Evolutionary conservation across 148 eudicot species (phyloP).

Genomic region (Vaccinium vitisidaea): DNA sequence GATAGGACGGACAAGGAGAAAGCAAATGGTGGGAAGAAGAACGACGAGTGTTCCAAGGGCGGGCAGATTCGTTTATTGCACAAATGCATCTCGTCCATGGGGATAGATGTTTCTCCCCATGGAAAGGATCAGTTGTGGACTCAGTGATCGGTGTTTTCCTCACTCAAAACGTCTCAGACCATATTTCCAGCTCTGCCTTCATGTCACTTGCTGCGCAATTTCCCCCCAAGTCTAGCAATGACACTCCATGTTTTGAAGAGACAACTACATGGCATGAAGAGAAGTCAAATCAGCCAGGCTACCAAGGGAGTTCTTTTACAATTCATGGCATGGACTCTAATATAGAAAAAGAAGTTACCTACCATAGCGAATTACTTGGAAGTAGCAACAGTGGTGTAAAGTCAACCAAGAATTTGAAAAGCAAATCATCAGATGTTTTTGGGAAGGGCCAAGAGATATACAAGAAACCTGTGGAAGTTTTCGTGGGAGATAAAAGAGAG

Average conservation of each 20-base stretch:
- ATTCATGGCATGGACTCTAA: conserved; percentile 28
- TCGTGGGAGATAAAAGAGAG: conserved; percentile 36
- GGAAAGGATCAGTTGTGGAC: conserved; percentile 98
- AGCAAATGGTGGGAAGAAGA: conserved; percentile 95
- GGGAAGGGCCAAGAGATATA: conserved; percentile 33
- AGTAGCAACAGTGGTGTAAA: conserved; percentile 26
- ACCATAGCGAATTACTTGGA: conserved; percentile 34
- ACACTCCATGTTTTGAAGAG: conserved; percentile 36
- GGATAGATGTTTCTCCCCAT: conserved; percentile 85
- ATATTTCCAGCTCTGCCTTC: conserved; percentile 95
- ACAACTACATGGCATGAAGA: conserved; percentile 40
- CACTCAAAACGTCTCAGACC: conserved; percentile 97
- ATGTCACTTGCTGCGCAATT: conserved; percentile 85
- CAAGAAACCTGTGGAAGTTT: conserved; percentile 30
- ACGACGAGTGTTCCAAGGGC: conserved; percentile 64
- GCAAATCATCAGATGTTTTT: conserved; percentile 16
- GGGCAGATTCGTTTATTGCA: conserved; percentile 88
- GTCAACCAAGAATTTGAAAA: conserved; percentile 28
- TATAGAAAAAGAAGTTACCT: conserved; percentile 39
- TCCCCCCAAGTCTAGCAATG: conserved; percentile 48
- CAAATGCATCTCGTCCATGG: conserved; percentile 99
- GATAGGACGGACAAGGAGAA: conserved; percentile 89
- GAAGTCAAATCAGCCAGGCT: conserved; percentile 31
- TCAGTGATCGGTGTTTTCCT: conserved; percentile 95
- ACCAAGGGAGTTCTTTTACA: conserved; percentile 27